A percentile compares a stretch with the other conserved stretches of the same genome.
Conservation (phyloP, 208 protist species). For the Herpetomonas muscarum region DNA sequence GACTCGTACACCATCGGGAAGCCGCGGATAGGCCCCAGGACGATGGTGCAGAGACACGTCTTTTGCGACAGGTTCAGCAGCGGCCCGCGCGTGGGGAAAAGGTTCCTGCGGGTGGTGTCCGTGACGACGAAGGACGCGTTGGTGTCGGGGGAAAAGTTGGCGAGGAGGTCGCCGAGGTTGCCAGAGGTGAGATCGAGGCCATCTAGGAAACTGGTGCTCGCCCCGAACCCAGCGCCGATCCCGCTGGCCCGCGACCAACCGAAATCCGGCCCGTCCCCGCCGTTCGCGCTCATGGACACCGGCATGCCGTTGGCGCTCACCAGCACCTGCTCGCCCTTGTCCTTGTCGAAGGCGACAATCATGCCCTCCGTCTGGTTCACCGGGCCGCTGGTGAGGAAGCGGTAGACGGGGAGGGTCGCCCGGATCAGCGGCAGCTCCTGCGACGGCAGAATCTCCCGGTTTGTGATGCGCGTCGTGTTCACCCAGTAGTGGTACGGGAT, state of each 20-base stretch:
- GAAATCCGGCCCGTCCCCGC: no score
- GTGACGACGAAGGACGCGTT: conserved; percentile 64
- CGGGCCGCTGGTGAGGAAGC: conserved; percentile 40
- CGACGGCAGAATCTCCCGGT: conserved; percentile 62
- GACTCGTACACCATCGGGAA: conserved; percentile 84
- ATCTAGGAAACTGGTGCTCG: conserved; percentile 3
- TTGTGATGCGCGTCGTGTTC: conserved; percentile 78
- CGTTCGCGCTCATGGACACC: conserved; percentile 51
- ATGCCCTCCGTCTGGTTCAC: conserved; percentile 53
- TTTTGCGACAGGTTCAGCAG: conserved; percentile 77
- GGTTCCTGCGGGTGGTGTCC: conserved; percentile 18
- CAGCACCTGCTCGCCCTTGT: conserved; percentile 69
- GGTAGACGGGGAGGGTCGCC: conserved; percentile 72
- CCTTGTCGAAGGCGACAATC: conserved; percentile 78
- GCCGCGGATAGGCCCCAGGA: conserved; percentile 75
- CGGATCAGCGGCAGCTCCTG: conserved; percentile 76
- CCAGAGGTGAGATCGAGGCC: conserved; percentile 8
- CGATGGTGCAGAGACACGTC: conserved; percentile 77
- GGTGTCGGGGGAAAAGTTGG: conserved; percentile 32
- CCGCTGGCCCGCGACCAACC: no score
- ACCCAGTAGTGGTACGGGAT: conserved; percentile 87
- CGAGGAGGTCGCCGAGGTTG: conserved; percentile 16
- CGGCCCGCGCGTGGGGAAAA: conserved; percentile 41
- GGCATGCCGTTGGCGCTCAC: conserved; percentile 70
- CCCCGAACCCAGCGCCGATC: background rate